These are phyloP conservation scores for Trametes villosa DNA, from an alignment of 768 basidiomycete species.

Conservation along the genomic window DNA sequence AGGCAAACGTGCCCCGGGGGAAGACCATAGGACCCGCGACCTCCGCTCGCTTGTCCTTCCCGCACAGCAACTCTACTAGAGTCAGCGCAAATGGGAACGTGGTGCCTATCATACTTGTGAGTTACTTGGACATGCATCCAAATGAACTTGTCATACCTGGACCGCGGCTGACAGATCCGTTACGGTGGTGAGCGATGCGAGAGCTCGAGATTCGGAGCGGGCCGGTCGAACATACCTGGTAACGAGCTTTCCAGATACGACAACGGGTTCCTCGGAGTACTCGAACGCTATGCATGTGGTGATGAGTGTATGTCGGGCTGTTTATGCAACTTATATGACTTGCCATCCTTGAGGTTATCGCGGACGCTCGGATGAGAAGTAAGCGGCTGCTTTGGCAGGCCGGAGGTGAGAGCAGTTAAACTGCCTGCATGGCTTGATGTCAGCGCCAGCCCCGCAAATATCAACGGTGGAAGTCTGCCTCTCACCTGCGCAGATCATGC, in stretches of 20 bases:
- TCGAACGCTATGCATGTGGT: constrained; percentile 56
- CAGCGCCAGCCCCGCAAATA: background rate
- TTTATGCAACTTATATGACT: constrained; percentile 4
- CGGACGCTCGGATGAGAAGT: constrained; percentile 83
- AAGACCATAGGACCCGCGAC: constrained; percentile 75
- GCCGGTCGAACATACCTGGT: constrained; percentile 61
- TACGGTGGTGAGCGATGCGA: constrained; percentile 3
- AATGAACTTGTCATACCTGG: constrained; percentile 51
- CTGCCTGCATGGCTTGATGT: constrained; percentile 50
- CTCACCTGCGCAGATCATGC: constrained; percentile 86
- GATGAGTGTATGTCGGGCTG: background rate
- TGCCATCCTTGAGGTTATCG: constrained; percentile 58
- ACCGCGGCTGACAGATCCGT: constrained; percentile 57
- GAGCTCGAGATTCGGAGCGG: background rate
- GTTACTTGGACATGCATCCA: background rate
- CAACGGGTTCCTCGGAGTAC: constrained; percentile 75
- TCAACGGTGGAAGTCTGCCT: background rate
- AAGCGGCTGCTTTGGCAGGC: constrained; percentile 62
- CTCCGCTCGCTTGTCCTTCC: constrained; percentile 61
- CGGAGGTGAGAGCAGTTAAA: constrained; percentile 65
- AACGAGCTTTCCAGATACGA: constrained; percentile 70
- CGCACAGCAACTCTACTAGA: constrained; percentile 73
- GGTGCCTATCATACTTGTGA: constrained; percentile 51
- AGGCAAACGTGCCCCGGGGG: constrained; percentile 49
- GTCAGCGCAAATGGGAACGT: constrained; percentile 78